These are phyloP conservation scores for Alternaria dauci DNA, from an alignment of 2,329 filamentous ascomycete genomes.

Conservation along the genomic window DNA sequence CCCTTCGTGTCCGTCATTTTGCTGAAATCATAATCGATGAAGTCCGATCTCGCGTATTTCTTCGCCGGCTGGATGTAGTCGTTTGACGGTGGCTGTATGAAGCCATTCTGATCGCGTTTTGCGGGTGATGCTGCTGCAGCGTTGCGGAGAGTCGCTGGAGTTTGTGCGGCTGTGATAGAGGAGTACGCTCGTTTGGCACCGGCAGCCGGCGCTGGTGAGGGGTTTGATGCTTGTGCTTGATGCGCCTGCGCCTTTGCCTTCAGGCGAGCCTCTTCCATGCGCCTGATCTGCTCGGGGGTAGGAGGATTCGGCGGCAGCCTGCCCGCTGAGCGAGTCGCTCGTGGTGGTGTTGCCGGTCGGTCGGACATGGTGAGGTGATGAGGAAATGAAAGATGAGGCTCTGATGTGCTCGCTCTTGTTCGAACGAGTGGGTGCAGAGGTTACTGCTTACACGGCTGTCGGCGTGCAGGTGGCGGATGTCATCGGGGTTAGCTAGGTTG, in stretches of 20 bases:
- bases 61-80: slow-evolving; percentile 75
- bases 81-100: slow-evolving; percentile 50
- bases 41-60: slow-evolving; percentile 81
- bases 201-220: slow-evolving; percentile 39
- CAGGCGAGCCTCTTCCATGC: slow-evolving; percentile 82
- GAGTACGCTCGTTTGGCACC: slow-evolving; percentile 78
- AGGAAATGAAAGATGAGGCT: not conserved
- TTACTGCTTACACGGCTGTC: not conserved
- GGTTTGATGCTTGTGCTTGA: slow-evolving; percentile 35
- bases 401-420: not conserved
- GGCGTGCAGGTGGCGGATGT: slow-evolving; percentile 24
- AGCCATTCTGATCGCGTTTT: slow-evolving; percentile 47
- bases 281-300: slow-evolving; percentile 68
- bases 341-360: slow-evolving; percentile 60
- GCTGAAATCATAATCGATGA: slow-evolving; percentile 96
- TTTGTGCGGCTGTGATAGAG: slow-evolving; percentile 65
- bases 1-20: slow-evolving; percentile 98
- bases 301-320: slow-evolving; percentile 58
- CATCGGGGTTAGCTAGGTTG: slow-evolving; percentile 7
- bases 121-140: slow-evolving; percentile 64
- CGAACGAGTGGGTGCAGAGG: not conserved
- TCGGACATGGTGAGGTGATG: slow-evolving; percentile 42
- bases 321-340: slow-evolving; percentile 49
- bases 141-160: slow-evolving; percentile 68
- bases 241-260: slow-evolving; percentile 84